Percentiles rank a stretch among this genome's conserved stretches.
These are phyloP conservation scores for Schizochytrium sp. DNA, from an alignment of 108 stramenopile genomes.

Conservation along the genomic window DNA sequence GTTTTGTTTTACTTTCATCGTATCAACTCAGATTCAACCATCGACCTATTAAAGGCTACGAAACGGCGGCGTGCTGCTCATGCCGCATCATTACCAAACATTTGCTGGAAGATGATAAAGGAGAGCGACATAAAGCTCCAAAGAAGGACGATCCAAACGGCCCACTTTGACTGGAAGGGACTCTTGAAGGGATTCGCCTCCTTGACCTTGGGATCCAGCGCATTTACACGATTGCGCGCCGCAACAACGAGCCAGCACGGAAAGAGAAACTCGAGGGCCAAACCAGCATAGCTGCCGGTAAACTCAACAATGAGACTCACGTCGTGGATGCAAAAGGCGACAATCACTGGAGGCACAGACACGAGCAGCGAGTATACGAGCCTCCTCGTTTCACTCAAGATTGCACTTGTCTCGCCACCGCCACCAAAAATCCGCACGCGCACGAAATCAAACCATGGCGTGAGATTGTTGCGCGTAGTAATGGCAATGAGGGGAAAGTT, in stretches of 20 bases:
- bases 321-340: neutral
- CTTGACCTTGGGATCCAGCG: neutral
- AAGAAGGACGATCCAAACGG: neutral
- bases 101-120: neutral
- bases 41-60: no score
- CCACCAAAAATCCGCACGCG: neutral
- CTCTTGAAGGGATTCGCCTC: neutral
- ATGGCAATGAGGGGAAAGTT: constrained; percentile 9
- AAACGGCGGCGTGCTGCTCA: no score
- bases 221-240: neutral
- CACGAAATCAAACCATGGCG: neutral
- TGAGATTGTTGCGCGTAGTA: neutral
- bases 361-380: neutral
- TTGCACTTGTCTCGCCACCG: neutral
- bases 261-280: constrained; percentile 12
- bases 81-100: no score
- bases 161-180: neutral
- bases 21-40: no score
- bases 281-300: constrained; percentile 7
- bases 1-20: no score
- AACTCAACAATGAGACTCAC: constrained; percentile 15
- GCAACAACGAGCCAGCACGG: constrained; percentile 5
- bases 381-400: neutral
- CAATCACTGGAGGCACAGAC: neutral
- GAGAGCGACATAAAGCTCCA: neutral